Conservation (phyloP, 176 grass and related monocot species). For the Cymbopogon citratus region DNA sequence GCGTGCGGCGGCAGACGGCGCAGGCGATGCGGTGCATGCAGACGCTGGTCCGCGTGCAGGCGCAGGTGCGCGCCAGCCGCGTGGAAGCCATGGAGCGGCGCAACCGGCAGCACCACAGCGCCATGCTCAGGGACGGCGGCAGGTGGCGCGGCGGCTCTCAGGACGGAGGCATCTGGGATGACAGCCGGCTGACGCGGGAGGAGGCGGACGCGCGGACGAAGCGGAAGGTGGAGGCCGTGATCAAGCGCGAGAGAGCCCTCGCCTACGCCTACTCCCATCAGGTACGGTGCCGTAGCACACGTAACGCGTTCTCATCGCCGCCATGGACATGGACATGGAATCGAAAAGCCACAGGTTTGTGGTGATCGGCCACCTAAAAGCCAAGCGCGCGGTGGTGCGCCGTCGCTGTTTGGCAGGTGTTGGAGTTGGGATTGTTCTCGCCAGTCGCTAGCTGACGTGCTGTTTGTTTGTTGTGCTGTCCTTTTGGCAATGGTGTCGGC, state of each 20-base stretch:
- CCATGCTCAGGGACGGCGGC: conserved; percentile 27
- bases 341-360: background rate
- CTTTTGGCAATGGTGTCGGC: background rate
- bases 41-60: conserved; percentile 77
- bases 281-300: conserved; percentile 21
- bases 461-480: background rate
- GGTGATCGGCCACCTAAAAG: conserved; percentile 26
- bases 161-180: conserved; percentile 50
- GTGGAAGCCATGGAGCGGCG: conserved; percentile 80
- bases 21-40: conserved; percentile 88
- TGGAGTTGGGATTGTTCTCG: background rate
- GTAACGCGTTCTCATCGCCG: background rate
- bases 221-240: conserved; percentile 77
- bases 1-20: conserved; percentile 70
- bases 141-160: conserved; percentile 30
- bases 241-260: conserved; percentile 81
- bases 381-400: background rate
- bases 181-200: conserved; percentile 60
- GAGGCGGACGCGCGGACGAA: conserved; percentile 53
- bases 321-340: background rate
- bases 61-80: conserved; percentile 68
- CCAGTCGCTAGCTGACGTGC: no score
- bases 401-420: conserved; percentile 6
- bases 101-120: conserved; percentile 33
- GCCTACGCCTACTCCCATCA: conserved; percentile 96